A percentile compares a stretch with the other conserved stretches of the same genome.
Evolutionary conservation across 164 flowering plant species (phyloP).

Genomic region (Paratinospora sagittata): DNA sequence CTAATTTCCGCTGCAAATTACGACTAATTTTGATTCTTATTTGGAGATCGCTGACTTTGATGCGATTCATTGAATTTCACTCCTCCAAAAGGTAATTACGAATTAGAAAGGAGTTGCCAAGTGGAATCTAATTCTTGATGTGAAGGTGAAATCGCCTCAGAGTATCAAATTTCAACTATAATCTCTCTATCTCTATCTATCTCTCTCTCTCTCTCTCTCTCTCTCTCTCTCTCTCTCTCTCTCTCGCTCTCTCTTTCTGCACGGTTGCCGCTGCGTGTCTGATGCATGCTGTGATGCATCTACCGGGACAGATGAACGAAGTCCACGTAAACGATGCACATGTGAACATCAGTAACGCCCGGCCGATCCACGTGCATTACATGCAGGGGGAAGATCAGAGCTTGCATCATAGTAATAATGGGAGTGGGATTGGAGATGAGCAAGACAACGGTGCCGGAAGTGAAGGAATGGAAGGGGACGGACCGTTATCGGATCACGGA

Average conservation of each 20-base stretch:
- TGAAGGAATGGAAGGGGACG: constrained; percentile 33
- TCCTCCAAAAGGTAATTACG: too few relatives aligned
- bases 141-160: not conserved
- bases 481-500: constrained; percentile 19
- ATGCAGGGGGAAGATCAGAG: constrained; percentile 9
- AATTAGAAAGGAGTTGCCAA: too few relatives aligned
- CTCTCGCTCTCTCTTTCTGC: not conserved
- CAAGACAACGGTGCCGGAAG: constrained; percentile 21
- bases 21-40: too few relatives aligned
- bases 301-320: constrained; percentile 27
- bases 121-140: not conserved
- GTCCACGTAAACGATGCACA: constrained; percentile 20
- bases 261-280: not conserved
- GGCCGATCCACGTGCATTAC: constrained; percentile 20
- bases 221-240: not conserved
- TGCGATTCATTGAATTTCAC: too few relatives aligned
- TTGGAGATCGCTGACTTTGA: too few relatives aligned
- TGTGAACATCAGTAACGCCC: too few relatives aligned
- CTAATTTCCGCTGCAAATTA: too few relatives aligned
- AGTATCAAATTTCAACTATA: not conserved
- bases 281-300: constrained; percentile 13
- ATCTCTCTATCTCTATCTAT: not conserved
- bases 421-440: constrained; percentile 28
- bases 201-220: too few relatives aligned
- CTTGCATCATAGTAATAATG: constrained; percentile 20